Base-by-base conservation (phyloP, 1,139 yeast species). In the Pichia sp. region DNA sequence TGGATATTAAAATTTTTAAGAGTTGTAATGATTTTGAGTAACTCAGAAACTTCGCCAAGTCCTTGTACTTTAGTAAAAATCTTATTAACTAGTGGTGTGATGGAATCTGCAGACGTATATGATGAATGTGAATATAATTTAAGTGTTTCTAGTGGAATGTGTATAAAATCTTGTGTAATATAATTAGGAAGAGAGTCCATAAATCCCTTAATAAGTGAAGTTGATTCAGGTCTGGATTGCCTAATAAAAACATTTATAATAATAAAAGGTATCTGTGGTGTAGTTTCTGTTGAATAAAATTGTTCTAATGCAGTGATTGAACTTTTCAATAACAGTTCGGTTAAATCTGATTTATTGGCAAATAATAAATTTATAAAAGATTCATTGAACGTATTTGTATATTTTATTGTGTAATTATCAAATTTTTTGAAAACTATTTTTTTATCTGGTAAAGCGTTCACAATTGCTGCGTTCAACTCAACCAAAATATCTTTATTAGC, bases 111-210 rank as follows among this genome's bases (percentile, higher is more conserved):
- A 31, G 27, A 29, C 3, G 46, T 43, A 42, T 59, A 47, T 34
- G 45, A n/a, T 26, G 56, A 45, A 40, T 51, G 30, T 27, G 54
- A 34, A 53, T 54, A 48, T 45, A 49, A 49, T 1, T 59, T 51
- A 30, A 72, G 47, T 4, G 70, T 52, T 3, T 54, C 47, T 4
- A 70, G 61, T 5, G 58, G 58, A n/a, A 46, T 42, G 5, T 64
- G 66, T 42, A 62, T 55, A 28, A 61, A 58, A 0, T 53, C 44
- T 9, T 60, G 53, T 1, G 68, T 60, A 5, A 73, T 51, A 47
- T 60, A 56, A 2, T 59, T 53, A 6, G 72, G 67, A 3, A 73
- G 26, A 18, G 61, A 62, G 29, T 56, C 54, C 27, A 71, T 51
- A 38, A 71, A 64, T 7, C 57, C 57, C 1, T 56, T 53, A 3